These are phyloP conservation scores for Candida anglica DNA, from an alignment of 805 yeast genomes.

Conservation along the genomic window DNA sequence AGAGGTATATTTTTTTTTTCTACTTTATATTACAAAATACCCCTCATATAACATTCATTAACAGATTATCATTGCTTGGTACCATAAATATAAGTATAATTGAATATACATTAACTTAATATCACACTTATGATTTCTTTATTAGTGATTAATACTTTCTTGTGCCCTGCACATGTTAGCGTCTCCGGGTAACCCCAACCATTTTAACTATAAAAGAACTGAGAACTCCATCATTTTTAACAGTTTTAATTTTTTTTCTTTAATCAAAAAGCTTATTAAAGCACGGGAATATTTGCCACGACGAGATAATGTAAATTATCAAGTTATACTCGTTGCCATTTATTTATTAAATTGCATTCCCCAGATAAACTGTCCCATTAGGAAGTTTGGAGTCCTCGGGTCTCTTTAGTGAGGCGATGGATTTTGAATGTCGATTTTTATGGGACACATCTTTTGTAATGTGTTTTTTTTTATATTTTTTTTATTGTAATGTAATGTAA, in stretches of 20 bases:
- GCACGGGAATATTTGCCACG: conserved; percentile 66
- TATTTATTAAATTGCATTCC: conserved; percentile 40
- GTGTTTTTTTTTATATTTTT: too few relatives aligned
- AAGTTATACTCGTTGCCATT: conserved; percentile 66
- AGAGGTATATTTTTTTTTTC: too few relatives aligned
- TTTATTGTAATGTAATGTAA: too few relatives aligned
- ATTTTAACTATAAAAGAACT: too few relatives aligned
- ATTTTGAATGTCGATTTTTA: conserved; percentile 55
- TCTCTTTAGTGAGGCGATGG: conserved; percentile 52
- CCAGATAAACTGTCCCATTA: conserved; percentile 52
- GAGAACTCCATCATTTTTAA: too few relatives aligned
- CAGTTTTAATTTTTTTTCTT: conserved; percentile 30
- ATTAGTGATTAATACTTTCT: too few relatives aligned
- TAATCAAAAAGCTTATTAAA: conserved; percentile 53
- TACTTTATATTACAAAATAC: too few relatives aligned
- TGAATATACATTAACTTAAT: too few relatives aligned
- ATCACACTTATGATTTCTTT: too few relatives aligned
- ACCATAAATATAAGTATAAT: too few relatives aligned
- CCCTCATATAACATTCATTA: too few relatives aligned
- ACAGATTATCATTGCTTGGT: too few relatives aligned
- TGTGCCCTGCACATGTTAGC: background rate
- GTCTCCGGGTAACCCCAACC: conserved; percentile 1
- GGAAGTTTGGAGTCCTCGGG: conserved; percentile 58
- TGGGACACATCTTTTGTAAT: conserved; percentile 40
- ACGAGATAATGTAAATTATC: conserved; percentile 57